These are phyloP conservation scores for Isatis tinctoria DNA, from an alignment of 345 rosid genomes.

Conservation along the genomic window DNA sequence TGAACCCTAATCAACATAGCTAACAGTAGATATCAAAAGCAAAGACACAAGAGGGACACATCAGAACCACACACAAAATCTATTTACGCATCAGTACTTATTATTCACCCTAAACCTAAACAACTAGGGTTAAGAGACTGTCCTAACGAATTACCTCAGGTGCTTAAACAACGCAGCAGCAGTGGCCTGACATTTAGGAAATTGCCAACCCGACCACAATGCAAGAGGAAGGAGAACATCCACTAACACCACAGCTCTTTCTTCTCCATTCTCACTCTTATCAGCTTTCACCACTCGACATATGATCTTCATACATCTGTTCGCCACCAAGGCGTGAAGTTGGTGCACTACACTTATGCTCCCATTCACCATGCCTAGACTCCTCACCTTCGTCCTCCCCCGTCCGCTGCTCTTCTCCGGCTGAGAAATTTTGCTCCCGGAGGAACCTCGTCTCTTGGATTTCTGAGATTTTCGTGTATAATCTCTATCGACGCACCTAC, in stretches of 20 bases:
- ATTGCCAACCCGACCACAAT: slow-evolving; percentile 84
- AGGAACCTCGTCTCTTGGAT: slow-evolving; percentile 8
- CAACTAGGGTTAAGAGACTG: neutral
- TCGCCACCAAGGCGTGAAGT: slow-evolving; percentile 51
- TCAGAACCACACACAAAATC: neutral
- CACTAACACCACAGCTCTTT: slow-evolving; percentile 60
- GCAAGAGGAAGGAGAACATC: slow-evolving; percentile 68
- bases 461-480: slow-evolving; percentile 10
- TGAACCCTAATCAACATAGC: neutral
- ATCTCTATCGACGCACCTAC: neutral
- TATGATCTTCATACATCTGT: slow-evolving; percentile 50
- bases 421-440: slow-evolving; percentile 8
- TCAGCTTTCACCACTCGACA: slow-evolving; percentile 45
- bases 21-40: neutral
- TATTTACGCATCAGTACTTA: neutral
- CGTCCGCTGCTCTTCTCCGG: slow-evolving; percentile 2
- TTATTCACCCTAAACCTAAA: neutral
- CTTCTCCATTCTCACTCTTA: slow-evolving; percentile 35
- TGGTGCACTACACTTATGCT: slow-evolving; percentile 72
- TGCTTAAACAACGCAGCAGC: slow-evolving; percentile 74
- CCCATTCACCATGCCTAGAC: slow-evolving; percentile 73
- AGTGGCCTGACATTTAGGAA: slow-evolving; percentile 51
- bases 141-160: slow-evolving; percentile 49
- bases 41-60: neutral
- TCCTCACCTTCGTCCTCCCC: slow-evolving; percentile 39